Evolutionary conservation across 176 grass and related monocot genomes (phyloP), one percentile per base, ranked within the genome.

Genomic region (Calamus simplicifolius): DNA sequence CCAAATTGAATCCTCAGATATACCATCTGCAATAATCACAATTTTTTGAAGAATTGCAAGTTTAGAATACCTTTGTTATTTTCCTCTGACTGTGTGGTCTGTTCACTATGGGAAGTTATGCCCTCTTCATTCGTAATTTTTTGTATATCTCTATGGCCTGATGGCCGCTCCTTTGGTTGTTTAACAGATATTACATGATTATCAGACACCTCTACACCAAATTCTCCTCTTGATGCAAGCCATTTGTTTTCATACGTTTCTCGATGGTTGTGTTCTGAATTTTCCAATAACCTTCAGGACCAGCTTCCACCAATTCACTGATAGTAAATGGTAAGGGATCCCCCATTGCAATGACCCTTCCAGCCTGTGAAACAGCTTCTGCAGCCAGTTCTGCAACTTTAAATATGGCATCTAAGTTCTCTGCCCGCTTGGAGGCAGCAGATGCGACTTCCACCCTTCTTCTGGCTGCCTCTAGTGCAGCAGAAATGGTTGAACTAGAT

Each of bases 301-400:
- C 88, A 61, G 84, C 69, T 73, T 89, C 88, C 67, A 99, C 73
- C 65, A 99, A 67, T 18, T 99, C 94, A 23, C 73, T 61, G 60
- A 93, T 81, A 58, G 88, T 85, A 52, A 93, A 80, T 29, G 94
- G 94, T 63, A 99, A 68, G 48, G 94, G 94, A 35, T 93, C 94
- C 19, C 94, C 94, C 94, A 99, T 86, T 57, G 76, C 73, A 76
- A 99, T 80, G 58, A 99, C 80, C 4, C 74, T 76, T 71, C 88
- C 94, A 14, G 73, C 85, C 67, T 85, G 89, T 68, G 73, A 99
- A 26, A 93, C 84, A 55, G 88, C 81, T 73, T 99, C 87, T 50
- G 81, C 94, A 31, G 76, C 81, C 71, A 93, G 73, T 71, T 99
- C 94, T 62, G 94, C 94, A 82, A 81, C 94, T 89, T 80, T 99